Base-by-base conservation (phyloP, 225 moss, liverwort and hornwort genomes). In the Climacium dendroides region DNA sequence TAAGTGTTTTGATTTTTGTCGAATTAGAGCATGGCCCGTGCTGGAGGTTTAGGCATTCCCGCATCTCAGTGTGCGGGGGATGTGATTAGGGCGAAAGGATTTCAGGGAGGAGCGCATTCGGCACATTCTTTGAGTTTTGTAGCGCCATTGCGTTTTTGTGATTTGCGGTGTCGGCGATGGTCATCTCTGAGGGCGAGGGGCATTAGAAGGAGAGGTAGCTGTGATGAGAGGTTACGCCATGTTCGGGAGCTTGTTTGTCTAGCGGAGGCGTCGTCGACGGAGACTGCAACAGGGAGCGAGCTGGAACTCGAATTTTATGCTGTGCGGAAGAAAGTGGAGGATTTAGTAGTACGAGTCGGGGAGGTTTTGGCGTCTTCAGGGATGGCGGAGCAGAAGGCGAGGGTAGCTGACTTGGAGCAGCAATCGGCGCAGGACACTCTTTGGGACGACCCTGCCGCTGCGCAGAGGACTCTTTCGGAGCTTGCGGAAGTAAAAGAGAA, bases 361-460 rank as follows among this genome's bases (percentile, higher is more conserved):
- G 93, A 93, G 83, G 94, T 97, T 13, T 74, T 97, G 80, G 93
- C 90, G 8, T 96, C 99, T 7, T 93, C 97, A 9, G 95, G 95
- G 24, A 77, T 97, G 92, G 96, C 91, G 59, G 95, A 92, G 90
- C 91, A 95, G 83, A 90, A 94, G 82, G 95, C 96, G 13, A 88
- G 85, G 39, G 48, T 94, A 69, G 94, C 95, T 50, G 97, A 96
- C 87, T 87, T 99, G 75, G 99, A 99, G 90, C 94, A 93, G 71
- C 93, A 84, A 80, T 91, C 96, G 34, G 90, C 96, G 39, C 93
- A 95, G 83, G 91, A 92, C 86, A 87, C 91, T 87, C 92, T 97
- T 50, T 99, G 99, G 99, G 97, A 97, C 71, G 97, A 97, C 89
- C 95, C 96, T 77, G 89, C 81, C 43, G 81, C 90, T 52, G 99